phyloP scores from a whole-genome alignment of 2,329 filamentous ascomycete genomes.

The Uncinocarpus reesii region DNA sequence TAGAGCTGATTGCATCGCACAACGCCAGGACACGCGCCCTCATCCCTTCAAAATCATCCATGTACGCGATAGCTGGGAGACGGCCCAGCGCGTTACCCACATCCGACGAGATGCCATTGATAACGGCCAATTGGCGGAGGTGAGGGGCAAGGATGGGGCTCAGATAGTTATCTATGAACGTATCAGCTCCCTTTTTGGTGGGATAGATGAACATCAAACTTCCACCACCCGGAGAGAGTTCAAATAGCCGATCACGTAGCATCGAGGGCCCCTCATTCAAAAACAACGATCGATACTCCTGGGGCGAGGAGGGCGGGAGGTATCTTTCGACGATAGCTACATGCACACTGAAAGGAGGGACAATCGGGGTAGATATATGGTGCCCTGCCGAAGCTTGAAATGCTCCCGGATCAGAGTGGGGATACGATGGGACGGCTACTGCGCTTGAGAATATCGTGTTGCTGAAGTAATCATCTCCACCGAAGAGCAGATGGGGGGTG shows the following conservation, averaged over 20 bases:
- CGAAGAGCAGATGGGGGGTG: conserved; percentile 42
- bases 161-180: conserved; percentile 51
- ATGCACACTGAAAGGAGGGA: conserved; percentile 50
- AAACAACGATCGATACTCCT: conserved; percentile 53
- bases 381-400: neutral
- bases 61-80: conserved; percentile 44
- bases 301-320: conserved; percentile 50
- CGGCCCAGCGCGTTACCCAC: conserved; percentile 45
- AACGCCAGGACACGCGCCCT: conserved; percentile 33
- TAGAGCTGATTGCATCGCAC: conserved; percentile 28
- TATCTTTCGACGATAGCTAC: conserved; percentile 54
- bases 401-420: conserved; percentile 38
- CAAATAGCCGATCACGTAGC: conserved; percentile 50
- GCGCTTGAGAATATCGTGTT: conserved; percentile 52
- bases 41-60: conserved; percentile 47
- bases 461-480: conserved; percentile 52
- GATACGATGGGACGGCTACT: conserved; percentile 44
- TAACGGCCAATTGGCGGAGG: conserved; percentile 48
- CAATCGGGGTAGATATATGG: conserved; percentile 47
- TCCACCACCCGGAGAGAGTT: conserved; percentile 48
- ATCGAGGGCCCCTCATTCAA: conserved; percentile 45
- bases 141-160: conserved; percentile 52
- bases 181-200: conserved; percentile 46
- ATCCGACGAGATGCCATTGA: conserved; percentile 49
- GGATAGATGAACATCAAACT: conserved; percentile 55